Base-by-base conservation (phyloP, 768 basidiomycete species). In the Leccinum incarnatum region DNA sequence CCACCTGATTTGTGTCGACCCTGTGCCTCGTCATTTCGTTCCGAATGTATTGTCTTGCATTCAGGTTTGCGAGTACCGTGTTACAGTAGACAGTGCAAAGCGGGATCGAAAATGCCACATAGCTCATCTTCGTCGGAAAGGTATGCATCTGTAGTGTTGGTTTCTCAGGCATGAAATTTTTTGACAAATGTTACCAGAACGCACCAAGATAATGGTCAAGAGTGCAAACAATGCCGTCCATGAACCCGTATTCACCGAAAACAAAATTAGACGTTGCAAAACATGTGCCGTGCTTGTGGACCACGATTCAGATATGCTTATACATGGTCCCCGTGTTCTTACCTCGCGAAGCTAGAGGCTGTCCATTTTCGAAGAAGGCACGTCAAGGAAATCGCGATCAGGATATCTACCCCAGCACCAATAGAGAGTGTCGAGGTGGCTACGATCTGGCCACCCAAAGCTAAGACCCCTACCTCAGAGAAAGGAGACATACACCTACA, bases 141-240 rank as follows among this genome's bases (percentile, higher is more conserved):
- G 51, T 9, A 0, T 51, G 19, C 32, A 59, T 4, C 61, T 60
- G 6, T 15, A 0, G 25, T 1, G 21, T 5, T 21, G n/a, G 42
- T 17, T 12, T 21, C 32, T 51, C 19, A 42, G 5, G 9, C 3
- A 19, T 15, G 9, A 23, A 23, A 23, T 23, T 23, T 23, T 4
- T 9, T 8, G 46, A 14, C 17, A 32, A 56, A 21, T 12, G 11
- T 19, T 17, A 27, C 12, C 19, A 25, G 67, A 83, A 84, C 37
- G 46, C 60, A 62, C 87, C 78, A 12, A 81, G 80, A 58, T 82
- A 8, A 51, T 0, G 2, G 50, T 71, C 4, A 80, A 78, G 68
- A 84, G 82, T 5, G 77, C 72, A 4, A 65, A 69, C 0, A 80
- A 80, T 60, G 86, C 84, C 15, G 83, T 76, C 14, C 79, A 80